Percentiles rank a stretch among this genome's conserved stretches.
These are phyloP conservation scores for Ustilago esculenta DNA, from an alignment of 1,284 basidiomycete species.

Conservation along the genomic window DNA sequence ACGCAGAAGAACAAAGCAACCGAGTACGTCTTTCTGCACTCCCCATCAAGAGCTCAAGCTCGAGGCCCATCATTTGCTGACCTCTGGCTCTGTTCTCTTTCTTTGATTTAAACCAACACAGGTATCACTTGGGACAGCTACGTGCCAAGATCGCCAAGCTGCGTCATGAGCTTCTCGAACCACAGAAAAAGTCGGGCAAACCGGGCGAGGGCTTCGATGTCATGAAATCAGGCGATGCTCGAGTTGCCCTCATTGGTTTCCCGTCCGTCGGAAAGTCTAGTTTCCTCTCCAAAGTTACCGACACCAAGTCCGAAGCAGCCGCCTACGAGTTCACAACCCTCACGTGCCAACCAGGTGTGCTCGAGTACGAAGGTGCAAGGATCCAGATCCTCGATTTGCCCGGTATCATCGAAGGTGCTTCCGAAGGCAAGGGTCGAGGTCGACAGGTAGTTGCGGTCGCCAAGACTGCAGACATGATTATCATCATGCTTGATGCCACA, in stretches of 20 bases:
- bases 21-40: slow-evolving; percentile 36
- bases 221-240: slow-evolving; percentile 62
- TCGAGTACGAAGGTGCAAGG: slow-evolving; percentile 70
- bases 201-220: slow-evolving; percentile 64
- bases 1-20: slow-evolving; percentile 70
- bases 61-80: not conserved
- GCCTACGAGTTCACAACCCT: slow-evolving; percentile 96
- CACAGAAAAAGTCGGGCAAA: slow-evolving; percentile 56
- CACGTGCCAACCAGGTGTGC: slow-evolving; percentile 69
- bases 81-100: too few species aligned
- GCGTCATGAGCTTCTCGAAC: slow-evolving; percentile 62
- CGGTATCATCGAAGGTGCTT: slow-evolving; percentile 94
- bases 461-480: slow-evolving; percentile 94
- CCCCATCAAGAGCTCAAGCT: too few species aligned
- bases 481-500: slow-evolving; percentile 92
- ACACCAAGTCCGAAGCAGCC: slow-evolving; percentile 86
- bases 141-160: slow-evolving; percentile 64
- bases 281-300: slow-evolving; percentile 87
- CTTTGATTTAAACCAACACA: not conserved
- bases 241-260: slow-evolving; percentile 82
- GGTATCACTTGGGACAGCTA: slow-evolving; percentile 62
- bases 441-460: slow-evolving; percentile 83
- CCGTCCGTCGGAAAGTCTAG: slow-evolving; percentile 90
- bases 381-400: slow-evolving; percentile 79
- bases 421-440: slow-evolving; percentile 83